Percentiles rank a stretch among this genome's conserved stretches.
These are phyloP conservation scores for Dactylis glomerata DNA, from an alignment of 176 grass and related monocot genomes.

Conservation along the genomic window DNA sequence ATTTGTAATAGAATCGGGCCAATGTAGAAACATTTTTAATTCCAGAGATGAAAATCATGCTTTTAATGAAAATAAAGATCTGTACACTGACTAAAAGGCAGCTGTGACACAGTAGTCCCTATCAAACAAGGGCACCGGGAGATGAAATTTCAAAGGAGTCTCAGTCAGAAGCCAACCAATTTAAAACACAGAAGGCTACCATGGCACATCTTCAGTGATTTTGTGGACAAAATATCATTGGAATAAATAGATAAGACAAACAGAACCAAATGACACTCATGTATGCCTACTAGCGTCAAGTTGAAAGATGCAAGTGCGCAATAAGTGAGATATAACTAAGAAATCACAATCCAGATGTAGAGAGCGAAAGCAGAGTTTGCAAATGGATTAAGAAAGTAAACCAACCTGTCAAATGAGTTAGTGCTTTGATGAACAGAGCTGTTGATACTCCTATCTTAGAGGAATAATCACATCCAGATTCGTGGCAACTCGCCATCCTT, in stretches of 20 bases:
- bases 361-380: conserved; percentile 16
- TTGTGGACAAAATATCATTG: neutral
- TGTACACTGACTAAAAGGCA: neutral
- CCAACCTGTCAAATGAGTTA: conserved; percentile 61
- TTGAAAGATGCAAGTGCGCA: conserved; percentile 1
- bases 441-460: conserved; percentile 45
- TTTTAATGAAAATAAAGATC: neutral
- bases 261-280: neutral
- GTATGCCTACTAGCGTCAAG: neutral
- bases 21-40: neutral
- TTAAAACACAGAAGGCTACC: neutral
- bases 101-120: neutral
- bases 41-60: neutral
- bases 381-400: neutral
- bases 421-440: conserved; percentile 36
- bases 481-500: conserved; percentile 59
- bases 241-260: conserved; percentile 28
- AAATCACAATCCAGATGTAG: neutral
- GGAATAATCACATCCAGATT: conserved; percentile 83
- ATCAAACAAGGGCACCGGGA: conserved; percentile 8
- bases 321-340: neutral
- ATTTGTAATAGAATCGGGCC: neutral
- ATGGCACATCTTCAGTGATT: neutral
- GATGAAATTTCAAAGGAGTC: conserved; percentile 28
- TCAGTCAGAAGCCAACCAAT: conserved; percentile 11